Conservation (phyloP, 2,329 filamentous ascomycete genomes). For the Colletotrichum costaricense region DNA sequence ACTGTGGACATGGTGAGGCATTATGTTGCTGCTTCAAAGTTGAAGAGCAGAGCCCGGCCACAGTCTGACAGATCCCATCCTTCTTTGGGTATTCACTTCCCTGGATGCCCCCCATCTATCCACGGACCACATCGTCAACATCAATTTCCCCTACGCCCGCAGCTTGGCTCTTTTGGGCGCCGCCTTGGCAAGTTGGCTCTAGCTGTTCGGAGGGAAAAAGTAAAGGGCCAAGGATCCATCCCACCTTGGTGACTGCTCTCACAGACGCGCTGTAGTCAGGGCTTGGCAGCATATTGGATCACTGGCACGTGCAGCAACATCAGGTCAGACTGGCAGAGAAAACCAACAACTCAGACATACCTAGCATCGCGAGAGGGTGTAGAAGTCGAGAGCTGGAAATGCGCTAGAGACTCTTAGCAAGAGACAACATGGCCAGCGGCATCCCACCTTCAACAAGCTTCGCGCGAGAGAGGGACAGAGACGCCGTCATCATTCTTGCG, state of each 20-base stretch:
- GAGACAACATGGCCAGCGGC: slow-evolving; percentile 16
- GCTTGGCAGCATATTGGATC: background rate
- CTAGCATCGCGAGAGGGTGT: background rate
- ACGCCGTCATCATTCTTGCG: background rate
- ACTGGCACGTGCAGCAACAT: slow-evolving; percentile 7
- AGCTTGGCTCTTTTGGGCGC: slow-evolving; percentile 2
- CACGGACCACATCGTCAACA: background rate
- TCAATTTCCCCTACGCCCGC: slow-evolving; percentile 31
- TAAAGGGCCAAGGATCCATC: background rate
- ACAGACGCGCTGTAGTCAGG: too few species aligned
- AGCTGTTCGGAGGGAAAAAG: background rate
- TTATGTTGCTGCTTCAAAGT: slow-evolving; percentile 13
- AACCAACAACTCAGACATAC: background rate
- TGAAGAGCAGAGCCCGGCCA: background rate
- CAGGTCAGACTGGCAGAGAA: background rate
- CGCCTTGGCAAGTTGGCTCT: slow-evolving; percentile 19
- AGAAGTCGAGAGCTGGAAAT: slow-evolving; percentile 1
- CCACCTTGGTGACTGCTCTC: background rate
- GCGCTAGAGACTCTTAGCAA: background rate
- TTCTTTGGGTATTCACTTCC: background rate
- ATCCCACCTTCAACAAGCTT: background rate
- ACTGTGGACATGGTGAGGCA: slow-evolving; percentile 7
- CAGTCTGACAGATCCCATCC: background rate
- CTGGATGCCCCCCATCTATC: background rate
- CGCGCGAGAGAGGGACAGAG: background rate